Base-by-base conservation (phyloP, 2,329 filamentous ascomycete species). In the Alternaria angustiovoidea region DNA sequence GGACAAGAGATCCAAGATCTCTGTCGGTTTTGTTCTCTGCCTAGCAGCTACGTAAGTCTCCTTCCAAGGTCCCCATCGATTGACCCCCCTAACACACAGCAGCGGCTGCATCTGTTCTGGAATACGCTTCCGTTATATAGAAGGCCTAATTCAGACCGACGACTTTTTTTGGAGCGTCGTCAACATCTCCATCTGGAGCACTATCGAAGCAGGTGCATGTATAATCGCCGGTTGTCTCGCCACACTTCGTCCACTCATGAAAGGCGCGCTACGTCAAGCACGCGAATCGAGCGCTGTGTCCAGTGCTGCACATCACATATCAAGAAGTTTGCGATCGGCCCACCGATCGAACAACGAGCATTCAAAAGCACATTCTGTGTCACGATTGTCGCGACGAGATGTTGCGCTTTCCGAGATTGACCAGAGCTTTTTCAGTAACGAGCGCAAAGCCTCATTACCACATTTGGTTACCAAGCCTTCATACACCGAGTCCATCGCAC, bases 51-150 rank as follows among this genome's bases (percentile, higher is more conserved):
- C 73, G 75, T 77, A 62, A 56, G 71, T 64, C n/a, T 28, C 18
- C 26, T 11, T 44, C 38, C 1, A 5, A n/a, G 9, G 5, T 20
- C 11, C 11, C 28, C 16, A 1, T 12, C 11, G 6, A 26, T 24
- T n/a, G 6, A 7, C 11, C 3, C 20, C 12, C 28, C 68, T 75
- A 48, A 73, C 53, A 12, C 26, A 34, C 42, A n/a, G n/a, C 28
- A 76, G 75, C 38, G 89, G 86, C 24, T 86, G 86, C 62, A 78
- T 85, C 61, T 84, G 83, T 54, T 85, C 83, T 2, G 79, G 81
- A 16, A 79, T 85, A n/a, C 81, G 85, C n/a, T 79, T 85, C 53
- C 80, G 80, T n/a, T 81, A 84, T 69, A 71, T 78, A 52, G 68
- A 80, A 56, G 74, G 69, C 61, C 64, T 84, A 30, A 72, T 74